phyloP scores from a whole-genome alignment of 176 grass and related monocot genomes.

The Zea luxurians region DNA sequence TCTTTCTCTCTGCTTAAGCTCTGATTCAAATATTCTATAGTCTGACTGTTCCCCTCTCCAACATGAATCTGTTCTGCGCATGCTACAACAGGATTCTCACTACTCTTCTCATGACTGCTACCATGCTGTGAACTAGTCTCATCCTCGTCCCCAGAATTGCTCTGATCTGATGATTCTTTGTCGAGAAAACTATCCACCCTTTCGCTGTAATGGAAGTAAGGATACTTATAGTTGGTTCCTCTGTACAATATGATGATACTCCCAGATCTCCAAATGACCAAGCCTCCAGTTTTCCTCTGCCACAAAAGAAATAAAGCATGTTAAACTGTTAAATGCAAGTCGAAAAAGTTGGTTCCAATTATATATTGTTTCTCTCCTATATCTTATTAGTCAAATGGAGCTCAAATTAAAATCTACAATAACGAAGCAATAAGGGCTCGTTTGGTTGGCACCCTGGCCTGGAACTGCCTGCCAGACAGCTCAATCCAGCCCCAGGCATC shows the following conservation, averaged over 20 bases:
- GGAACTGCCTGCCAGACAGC: too few relatives aligned
- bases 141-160: conserved; percentile 35
- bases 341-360: not conserved
- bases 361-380: not conserved
- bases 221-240: conserved; percentile 79
- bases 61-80: not conserved
- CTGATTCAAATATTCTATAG: conserved; percentile 6
- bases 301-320: conserved; percentile 24
- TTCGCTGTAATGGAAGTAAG: conserved; percentile 54
- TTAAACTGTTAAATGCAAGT: conserved; percentile 7
- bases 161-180: conserved; percentile 39
- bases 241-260: conserved; percentile 85
- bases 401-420: not conserved
- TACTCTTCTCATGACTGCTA: conserved; percentile 2
- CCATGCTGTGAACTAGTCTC: conserved; percentile 24
- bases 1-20: conserved; percentile 5
- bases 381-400: conserved; percentile 24
- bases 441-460: too few relatives aligned
- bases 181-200: conserved; percentile 26
- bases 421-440: not conserved
- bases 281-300: conserved; percentile 89
- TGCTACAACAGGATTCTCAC: not conserved
- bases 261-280: conserved; percentile 95
- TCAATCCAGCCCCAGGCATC: too few relatives aligned
- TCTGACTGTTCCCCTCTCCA: conserved; percentile 28